Evolutionary conservation across 139 green algal genomes (phyloP).

Genomic region (Coelastrella sp.): DNA sequence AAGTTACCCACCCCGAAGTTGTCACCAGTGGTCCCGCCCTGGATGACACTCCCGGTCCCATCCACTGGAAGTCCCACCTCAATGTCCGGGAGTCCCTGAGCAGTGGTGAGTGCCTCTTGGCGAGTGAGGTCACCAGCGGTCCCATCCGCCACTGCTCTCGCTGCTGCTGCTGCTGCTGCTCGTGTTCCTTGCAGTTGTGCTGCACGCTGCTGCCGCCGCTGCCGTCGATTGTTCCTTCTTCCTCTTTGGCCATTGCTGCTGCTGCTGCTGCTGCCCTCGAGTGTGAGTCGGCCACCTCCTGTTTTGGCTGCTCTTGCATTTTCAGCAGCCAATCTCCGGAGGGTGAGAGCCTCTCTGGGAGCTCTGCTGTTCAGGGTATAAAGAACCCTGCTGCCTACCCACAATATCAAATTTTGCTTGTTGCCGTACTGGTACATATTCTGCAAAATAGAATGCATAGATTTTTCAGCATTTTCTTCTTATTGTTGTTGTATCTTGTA

Average conservation of each 20-base stretch:
- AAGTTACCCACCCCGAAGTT: neutral
- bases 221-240: neutral
- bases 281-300: neutral
- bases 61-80: neutral
- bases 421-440: constrained; percentile 42
- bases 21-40: neutral
- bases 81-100: neutral
- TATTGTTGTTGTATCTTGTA: neutral
- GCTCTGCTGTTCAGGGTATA: constrained; percentile 35
- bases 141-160: neutral
- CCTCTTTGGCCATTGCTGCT: neutral
- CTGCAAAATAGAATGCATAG: neutral
- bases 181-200: neutral
- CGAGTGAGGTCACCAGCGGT: neutral
- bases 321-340: neutral
- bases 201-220: constrained; percentile 7
- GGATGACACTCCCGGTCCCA: neutral
- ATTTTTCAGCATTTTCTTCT: neutral
- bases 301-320: neutral
- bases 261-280: constrained; percentile 4
- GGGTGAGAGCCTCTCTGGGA: neutral
- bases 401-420: constrained; percentile 32
- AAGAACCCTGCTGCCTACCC: constrained; percentile 32
- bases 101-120: neutral
- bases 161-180: constrained; percentile 26